Percentiles rank a stretch among this genome's conserved stretches.
Evolutionary conservation across 1,139 yeast genomes (phyloP).

Genomic region (Zygoascus sp.): DNA sequence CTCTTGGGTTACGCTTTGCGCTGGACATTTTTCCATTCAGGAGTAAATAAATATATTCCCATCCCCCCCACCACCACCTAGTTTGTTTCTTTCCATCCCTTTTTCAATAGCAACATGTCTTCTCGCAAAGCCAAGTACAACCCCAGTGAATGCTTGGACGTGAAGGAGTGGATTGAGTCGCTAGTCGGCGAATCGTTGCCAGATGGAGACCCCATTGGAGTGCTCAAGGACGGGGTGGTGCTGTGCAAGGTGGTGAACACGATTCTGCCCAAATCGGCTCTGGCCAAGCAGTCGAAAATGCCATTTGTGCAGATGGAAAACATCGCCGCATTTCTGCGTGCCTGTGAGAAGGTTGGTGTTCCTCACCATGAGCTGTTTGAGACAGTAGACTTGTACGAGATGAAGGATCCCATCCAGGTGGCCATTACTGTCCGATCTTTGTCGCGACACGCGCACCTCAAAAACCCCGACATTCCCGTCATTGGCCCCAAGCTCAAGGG

Average conservation of each 20-base stretch:
- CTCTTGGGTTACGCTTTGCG: too few relatives aligned
- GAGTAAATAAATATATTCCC: too few relatives aligned
- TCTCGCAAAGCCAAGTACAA: slow-evolving; percentile 24
- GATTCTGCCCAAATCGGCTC: slow-evolving; percentile 41
- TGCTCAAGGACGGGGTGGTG: slow-evolving; percentile 60
- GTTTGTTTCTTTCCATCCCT: background rate
- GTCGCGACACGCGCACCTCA: slow-evolving; percentile 55
- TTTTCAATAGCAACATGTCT: background rate
- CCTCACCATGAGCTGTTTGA: slow-evolving; percentile 83
- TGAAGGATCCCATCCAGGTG: slow-evolving; percentile 73
- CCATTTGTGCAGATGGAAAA: slow-evolving; percentile 91
- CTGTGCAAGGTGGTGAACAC: slow-evolving; percentile 48
- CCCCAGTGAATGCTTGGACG: slow-evolving; percentile 21
- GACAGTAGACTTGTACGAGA: slow-evolving; percentile 73
- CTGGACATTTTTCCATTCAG: too few relatives aligned
- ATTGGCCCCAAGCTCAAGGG: slow-evolving; percentile 45
- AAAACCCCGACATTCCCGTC: slow-evolving; percentile 44
- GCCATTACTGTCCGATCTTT: slow-evolving; percentile 68
- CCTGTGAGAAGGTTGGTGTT: slow-evolving; percentile 62
- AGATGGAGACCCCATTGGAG: slow-evolving; percentile 41
- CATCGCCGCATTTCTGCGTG: slow-evolving; percentile 61
- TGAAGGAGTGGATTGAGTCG: slow-evolving; percentile 29
- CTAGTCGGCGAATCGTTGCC: slow-evolving; percentile 26
- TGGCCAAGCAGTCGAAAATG: slow-evolving; percentile 62
- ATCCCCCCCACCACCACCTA: too few relatives aligned